Conservation (phyloP, 2,329 filamentous ascomycete genomes). For the Penicillium frequentans region DNA sequence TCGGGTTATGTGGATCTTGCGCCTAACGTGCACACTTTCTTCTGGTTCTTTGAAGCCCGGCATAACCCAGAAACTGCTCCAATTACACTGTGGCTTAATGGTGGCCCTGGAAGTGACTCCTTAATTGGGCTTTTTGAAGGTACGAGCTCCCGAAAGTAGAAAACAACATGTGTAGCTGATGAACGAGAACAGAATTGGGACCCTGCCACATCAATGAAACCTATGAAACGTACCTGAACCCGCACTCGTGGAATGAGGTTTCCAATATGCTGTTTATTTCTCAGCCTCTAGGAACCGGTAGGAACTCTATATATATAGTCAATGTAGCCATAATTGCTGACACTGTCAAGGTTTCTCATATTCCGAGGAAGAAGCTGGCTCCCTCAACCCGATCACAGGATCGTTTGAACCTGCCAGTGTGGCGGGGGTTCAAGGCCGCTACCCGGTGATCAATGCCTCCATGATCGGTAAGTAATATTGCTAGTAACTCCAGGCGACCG, state of each 20-base stretch:
- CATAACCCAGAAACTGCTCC: conserved; percentile 49
- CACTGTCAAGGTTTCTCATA: conserved; percentile 34
- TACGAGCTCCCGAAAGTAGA: conserved; percentile 9
- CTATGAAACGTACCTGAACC: conserved; percentile 52
- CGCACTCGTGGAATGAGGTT: conserved; percentile 60
- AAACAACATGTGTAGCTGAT: not conserved
- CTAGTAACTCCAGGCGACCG: not conserved
- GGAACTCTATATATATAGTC: not conserved
- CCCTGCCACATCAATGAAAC: conserved; percentile 47
- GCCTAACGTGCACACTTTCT: conserved; percentile 51
- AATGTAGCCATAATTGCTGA: not conserved
- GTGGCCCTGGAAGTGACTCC: conserved; percentile 44
- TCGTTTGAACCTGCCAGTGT: conserved; percentile 46
- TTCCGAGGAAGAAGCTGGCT: conserved; percentile 37
- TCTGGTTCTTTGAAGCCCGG: conserved; percentile 60
- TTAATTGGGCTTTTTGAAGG: conserved; percentile 45
- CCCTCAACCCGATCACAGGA: conserved; percentile 45
- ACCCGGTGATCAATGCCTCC: conserved; percentile 51
- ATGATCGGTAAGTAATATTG: conserved; percentile 35
- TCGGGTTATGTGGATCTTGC: conserved; percentile 57
- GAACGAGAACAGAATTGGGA: conserved; percentile 36
- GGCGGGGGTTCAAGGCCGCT: conserved; percentile 48
- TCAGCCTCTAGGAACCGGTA: conserved; percentile 60
- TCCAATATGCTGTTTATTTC: conserved; percentile 63
- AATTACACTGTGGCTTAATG: conserved; percentile 45